Percentiles rank a stretch among this genome's conserved stretches.
Evolutionary conservation across 1,139 yeast species (phyloP).

Genomic region (Ogataea hybrid): DNA sequence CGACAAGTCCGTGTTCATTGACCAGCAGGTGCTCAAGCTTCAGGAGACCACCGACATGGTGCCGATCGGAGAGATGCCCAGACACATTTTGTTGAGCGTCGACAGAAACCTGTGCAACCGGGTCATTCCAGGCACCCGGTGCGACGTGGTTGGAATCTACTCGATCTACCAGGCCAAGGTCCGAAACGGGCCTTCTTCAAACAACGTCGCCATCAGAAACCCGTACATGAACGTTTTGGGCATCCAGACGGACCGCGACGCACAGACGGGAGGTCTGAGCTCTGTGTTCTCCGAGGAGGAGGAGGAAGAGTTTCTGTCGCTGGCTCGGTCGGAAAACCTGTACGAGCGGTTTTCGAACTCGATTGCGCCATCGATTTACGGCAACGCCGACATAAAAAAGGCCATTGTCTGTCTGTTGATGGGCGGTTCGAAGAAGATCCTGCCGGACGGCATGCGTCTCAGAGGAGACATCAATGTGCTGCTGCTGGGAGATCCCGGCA

Average conservation of each 20-base stretch:
- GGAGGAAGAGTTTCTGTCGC: constrained; percentile 81
- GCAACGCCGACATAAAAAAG: constrained; percentile 87
- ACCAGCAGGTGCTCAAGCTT: constrained; percentile 87
- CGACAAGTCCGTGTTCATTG: constrained; percentile 87
- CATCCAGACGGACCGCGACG: constrained; percentile 61
- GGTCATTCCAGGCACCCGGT: constrained; percentile 94
- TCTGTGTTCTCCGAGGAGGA: constrained; percentile 87
- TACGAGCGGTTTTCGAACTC: constrained; percentile 84
- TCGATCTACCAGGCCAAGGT: constrained; percentile 80
- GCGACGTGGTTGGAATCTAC: constrained; percentile 88
- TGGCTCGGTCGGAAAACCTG: constrained; percentile 80
- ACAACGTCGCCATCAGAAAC: constrained; percentile 83
- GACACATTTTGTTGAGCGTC: constrained; percentile 84
- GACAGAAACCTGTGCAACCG: constrained; percentile 88
- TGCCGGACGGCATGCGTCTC: constrained; percentile 95
- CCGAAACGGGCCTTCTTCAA: constrained; percentile 38
- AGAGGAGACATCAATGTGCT: constrained; percentile 97
- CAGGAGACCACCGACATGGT: constrained; percentile 99
- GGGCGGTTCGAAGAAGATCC: constrained; percentile 90
- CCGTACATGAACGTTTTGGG: constrained; percentile 91
- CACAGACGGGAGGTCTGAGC: constrained; percentile 63
- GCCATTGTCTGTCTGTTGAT: constrained; percentile 88
- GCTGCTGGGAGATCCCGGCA: constrained; percentile 96
- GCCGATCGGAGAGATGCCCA: constrained; percentile 98
- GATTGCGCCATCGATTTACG: constrained; percentile 96